Percentiles rank a stretch among this genome's conserved stretches.
phyloP scores from a whole-genome alignment of 2,329 filamentous ascomycete species.

The Dactylellina leptospora region DNA sequence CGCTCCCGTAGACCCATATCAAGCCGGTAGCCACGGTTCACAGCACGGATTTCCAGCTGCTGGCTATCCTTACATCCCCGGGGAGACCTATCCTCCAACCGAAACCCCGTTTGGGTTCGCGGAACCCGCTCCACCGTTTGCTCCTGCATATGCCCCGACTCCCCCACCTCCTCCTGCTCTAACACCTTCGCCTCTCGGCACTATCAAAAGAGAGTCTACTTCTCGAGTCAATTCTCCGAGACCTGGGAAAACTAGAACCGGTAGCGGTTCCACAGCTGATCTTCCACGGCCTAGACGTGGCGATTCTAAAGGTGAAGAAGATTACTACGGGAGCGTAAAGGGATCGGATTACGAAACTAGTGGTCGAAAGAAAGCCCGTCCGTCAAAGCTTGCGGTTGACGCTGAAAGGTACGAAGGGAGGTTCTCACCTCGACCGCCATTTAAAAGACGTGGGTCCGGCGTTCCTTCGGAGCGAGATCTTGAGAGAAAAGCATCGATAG shows the following conservation, averaged over 20 bases:
- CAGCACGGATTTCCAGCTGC: slow-evolving; percentile 48
- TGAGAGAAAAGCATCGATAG: slow-evolving; percentile 33
- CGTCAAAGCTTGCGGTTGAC: slow-evolving; percentile 37
- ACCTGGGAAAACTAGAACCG: slow-evolving; percentile 33
- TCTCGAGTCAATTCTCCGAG: slow-evolving; percentile 44
- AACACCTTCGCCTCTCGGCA: slow-evolving; percentile 40
- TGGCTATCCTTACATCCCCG: slow-evolving; percentile 36
- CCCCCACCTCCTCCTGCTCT: slow-evolving; percentile 48
- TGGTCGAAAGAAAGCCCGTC: slow-evolving; percentile 31
- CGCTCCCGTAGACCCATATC: slow-evolving; percentile 43
- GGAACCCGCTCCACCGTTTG: slow-evolving; percentile 27
- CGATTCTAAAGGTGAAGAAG: slow-evolving; percentile 45
- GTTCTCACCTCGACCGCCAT: slow-evolving; percentile 41
- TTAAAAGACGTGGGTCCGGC: slow-evolving; percentile 35
- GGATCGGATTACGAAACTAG: slow-evolving; percentile 47
- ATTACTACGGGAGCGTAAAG: slow-evolving; percentile 48
- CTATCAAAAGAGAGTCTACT: slow-evolving; percentile 28
- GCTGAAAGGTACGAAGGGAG: slow-evolving; percentile 39
- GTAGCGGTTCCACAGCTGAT: slow-evolving; percentile 43
- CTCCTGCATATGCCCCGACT: slow-evolving; percentile 47
- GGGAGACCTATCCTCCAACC: slow-evolving; percentile 24
- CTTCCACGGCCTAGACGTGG: slow-evolving; percentile 40
- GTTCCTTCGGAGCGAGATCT: slow-evolving; percentile 44
- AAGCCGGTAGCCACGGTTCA: slow-evolving; percentile 45
- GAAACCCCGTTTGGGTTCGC: slow-evolving; percentile 36